Evolutionary conservation across 345 rosid species (phyloP).

Genomic region (Hypericum androsaemum): DNA sequence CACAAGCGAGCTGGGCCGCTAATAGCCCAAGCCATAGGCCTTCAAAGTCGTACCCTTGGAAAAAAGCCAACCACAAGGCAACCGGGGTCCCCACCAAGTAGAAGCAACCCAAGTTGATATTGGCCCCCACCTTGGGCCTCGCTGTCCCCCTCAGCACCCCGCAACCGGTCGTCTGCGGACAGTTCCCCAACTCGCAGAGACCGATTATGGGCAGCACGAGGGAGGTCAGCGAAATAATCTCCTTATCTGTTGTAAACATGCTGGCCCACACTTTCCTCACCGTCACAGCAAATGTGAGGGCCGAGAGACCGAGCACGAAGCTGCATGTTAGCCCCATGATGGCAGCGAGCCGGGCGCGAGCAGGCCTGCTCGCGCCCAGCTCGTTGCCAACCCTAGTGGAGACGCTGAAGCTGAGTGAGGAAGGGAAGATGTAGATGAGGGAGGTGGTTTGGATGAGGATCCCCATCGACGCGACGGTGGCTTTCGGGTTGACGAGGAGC

Average conservation of each 20-base stretch:
- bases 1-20: constrained; percentile 1
- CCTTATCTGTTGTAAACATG: not conserved
- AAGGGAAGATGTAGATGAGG: constrained; percentile 4
- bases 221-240: not conserved
- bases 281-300: not conserved
- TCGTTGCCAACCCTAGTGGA: constrained; percentile 2
- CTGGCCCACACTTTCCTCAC: constrained; percentile 6
- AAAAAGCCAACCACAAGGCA: constrained; percentile 2
- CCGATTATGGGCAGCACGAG: not conserved
- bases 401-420: constrained; percentile 3
- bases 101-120: constrained; percentile 3
- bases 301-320: not conserved
- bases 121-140: not conserved
- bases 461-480: constrained; percentile 3
- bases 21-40: not conserved
- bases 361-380: not conserved
- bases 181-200: not conserved
- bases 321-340: not conserved
- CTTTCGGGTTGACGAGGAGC: not conserved
- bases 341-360: not conserved
- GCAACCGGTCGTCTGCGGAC: constrained; percentile 6
- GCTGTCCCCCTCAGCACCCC: constrained; percentile 5
- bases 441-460: constrained; percentile 5
- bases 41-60: not conserved
- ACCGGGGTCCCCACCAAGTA: constrained; percentile 5